Percentiles rank a stretch among this genome's conserved stretches.
These are phyloP conservation scores for Barnettozyma salicaria DNA, from an alignment of 805 yeast species.

Conservation along the genomic window DNA sequence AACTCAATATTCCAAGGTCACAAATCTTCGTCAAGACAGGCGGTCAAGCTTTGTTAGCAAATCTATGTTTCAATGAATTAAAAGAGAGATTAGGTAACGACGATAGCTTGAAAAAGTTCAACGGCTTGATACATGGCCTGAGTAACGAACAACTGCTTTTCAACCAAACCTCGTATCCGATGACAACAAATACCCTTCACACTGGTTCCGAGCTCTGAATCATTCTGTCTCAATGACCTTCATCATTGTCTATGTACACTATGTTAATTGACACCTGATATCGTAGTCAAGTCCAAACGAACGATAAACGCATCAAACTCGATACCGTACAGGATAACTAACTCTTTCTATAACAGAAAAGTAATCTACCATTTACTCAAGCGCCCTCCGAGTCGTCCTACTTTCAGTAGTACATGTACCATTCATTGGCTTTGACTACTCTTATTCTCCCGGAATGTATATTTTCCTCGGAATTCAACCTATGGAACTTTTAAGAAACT, in stretches of 20 bases:
- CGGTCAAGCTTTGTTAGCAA: slow-evolving; percentile 56
- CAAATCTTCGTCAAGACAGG: slow-evolving; percentile 51
- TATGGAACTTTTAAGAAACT: too few relatives aligned
- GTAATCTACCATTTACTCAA: too few relatives aligned
- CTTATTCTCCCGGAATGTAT: too few relatives aligned
- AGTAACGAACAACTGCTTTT: slow-evolving; percentile 23
- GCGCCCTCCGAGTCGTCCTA: too few relatives aligned
- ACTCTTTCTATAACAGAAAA: too few relatives aligned
- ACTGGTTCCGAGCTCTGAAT: slow-evolving; percentile 5
- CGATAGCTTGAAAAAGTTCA: slow-evolving; percentile 31
- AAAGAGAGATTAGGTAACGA: slow-evolving; percentile 28
- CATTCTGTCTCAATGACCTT: background rate
- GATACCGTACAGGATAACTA: too few relatives aligned
- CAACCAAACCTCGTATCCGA: slow-evolving; percentile 3
- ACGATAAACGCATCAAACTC: too few relatives aligned
- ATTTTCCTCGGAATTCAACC: too few relatives aligned
- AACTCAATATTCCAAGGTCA: slow-evolving; percentile 58
- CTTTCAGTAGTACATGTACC: too few relatives aligned
- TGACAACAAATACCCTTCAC: background rate
- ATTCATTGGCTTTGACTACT: too few relatives aligned
- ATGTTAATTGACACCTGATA: background rate
- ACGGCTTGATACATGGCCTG: slow-evolving; percentile 50
- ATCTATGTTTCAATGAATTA: slow-evolving; percentile 57
- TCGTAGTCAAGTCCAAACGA: too few relatives aligned
- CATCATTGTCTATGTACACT: background rate